Percentiles rank a stretch among this genome's conserved stretches.
Conservation (phyloP, 768 basidiomycete species). For the Scleroderma citrinum region DNA sequence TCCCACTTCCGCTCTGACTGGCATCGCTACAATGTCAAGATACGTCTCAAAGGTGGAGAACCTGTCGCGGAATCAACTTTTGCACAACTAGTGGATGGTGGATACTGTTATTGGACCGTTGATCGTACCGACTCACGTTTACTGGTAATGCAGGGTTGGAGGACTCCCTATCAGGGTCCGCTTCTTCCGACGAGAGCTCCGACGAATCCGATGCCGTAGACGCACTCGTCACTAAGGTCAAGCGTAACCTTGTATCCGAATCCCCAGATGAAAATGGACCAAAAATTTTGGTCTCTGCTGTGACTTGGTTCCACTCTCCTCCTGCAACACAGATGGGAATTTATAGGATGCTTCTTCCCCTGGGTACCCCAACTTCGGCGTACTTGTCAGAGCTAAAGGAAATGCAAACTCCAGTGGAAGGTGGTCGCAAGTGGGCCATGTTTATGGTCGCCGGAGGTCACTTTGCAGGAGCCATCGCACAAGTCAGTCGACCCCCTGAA, state of each 20-base stretch:
- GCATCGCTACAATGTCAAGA: conserved; percentile 97
- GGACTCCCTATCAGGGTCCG: conserved; percentile 90
- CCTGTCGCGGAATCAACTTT: conserved; percentile 70
- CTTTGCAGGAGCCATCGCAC: conserved; percentile 88
- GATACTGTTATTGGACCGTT: conserved; percentile 12
- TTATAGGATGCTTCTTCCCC: conserved; percentile 72
- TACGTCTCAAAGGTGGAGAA: conserved; percentile 56
- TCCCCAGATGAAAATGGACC: conserved; percentile 35
- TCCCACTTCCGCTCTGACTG: conserved; percentile 90
- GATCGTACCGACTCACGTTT: background rate
- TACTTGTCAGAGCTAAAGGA: conserved; percentile 58
- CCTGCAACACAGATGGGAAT: conserved; percentile 87
- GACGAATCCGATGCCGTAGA: conserved; percentile 64
- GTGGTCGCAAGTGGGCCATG: conserved; percentile 82
- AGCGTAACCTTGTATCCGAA: conserved; percentile 39
- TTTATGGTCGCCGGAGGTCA: conserved; percentile 98
- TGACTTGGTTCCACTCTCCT: conserved; percentile 88
- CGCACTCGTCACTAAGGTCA: conserved; percentile 59
- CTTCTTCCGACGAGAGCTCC: conserved; percentile 56
- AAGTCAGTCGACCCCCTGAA: conserved; percentile 52
- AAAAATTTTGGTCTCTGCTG: conserved; percentile 54
- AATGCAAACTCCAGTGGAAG: conserved; percentile 52
- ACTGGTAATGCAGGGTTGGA: conserved; percentile 48
- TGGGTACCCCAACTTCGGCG: conserved; percentile 28
- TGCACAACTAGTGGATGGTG: conserved; percentile 76